Evolutionary conservation across 352 stramenopile genomes (phyloP).

Genomic region (Phytophthora fragariaefolia): DNA sequence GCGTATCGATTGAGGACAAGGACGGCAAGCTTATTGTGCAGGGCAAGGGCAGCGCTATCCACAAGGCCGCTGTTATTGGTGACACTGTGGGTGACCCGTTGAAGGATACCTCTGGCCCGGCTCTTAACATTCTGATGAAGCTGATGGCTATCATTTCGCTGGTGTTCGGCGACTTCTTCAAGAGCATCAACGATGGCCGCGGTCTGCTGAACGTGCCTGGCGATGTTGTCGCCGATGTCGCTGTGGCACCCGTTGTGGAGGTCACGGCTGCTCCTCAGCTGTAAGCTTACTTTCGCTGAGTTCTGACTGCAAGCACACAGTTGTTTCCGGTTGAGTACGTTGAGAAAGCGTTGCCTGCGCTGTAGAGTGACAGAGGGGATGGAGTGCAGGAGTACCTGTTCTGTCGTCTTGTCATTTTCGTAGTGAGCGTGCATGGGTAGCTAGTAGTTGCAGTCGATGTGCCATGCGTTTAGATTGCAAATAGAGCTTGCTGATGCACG

Average conservation of each 20-base stretch:
- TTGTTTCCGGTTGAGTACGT: constrained; percentile 17
- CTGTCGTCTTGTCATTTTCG: constrained; percentile 36
- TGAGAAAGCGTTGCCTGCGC: constrained; percentile 20
- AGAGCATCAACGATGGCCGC: constrained; percentile 96
- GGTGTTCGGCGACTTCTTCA: constrained; percentile 99
- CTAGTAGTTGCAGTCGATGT: constrained; percentile 35
- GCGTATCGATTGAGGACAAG: constrained; percentile 91
- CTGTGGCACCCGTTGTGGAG: constrained; percentile 27
- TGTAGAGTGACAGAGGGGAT: constrained; percentile 33
- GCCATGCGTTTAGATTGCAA: constrained; percentile 34
- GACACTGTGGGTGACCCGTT: constrained; percentile 99
- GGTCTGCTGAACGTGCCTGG: constrained; percentile 92
- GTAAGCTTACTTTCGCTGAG: constrained; percentile 32
- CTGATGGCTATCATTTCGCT: constrained; percentile 99
- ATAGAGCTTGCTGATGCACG: constrained; percentile 39
- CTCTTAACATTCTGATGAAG: constrained; percentile 99
- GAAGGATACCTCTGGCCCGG: constrained; percentile 99
- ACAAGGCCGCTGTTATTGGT: constrained; percentile 98
- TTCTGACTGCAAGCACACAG: constrained; percentile 11
- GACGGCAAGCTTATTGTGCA: constrained; percentile 91
- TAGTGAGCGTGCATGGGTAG: constrained; percentile 36
- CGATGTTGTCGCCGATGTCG: constrained; percentile 33
- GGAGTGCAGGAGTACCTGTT: constrained; percentile 31
- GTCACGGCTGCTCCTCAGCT: constrained; percentile 28
- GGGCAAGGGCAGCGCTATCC: constrained; percentile 97